These are phyloP conservation scores for Fusarium mexicanum DNA, from an alignment of 2,329 filamentous ascomycete species.

Conservation along the genomic window DNA sequence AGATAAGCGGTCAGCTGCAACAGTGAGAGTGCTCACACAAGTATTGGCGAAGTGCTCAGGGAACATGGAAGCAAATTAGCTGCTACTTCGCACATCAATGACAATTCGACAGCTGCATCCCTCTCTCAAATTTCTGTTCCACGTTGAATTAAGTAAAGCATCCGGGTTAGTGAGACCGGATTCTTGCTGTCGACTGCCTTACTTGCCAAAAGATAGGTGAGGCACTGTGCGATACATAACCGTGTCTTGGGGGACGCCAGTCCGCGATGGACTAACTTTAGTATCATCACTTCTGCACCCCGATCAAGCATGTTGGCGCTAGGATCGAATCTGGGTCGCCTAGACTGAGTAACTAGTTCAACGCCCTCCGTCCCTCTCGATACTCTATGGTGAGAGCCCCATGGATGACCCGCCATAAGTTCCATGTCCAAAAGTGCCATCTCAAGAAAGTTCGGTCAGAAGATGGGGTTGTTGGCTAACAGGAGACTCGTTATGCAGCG, in stretches of 20 bases:
- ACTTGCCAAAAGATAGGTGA: not conserved
- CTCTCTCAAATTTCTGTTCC: not conserved
- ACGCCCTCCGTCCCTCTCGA: slow-evolving; percentile 22
- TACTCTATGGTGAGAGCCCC: slow-evolving; percentile 1
- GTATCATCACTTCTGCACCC: slow-evolving; percentile 28
- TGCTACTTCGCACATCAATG: not conserved
- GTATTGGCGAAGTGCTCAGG: not conserved
- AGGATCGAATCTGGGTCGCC: slow-evolving; percentile 2
- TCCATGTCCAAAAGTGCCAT: not conserved
- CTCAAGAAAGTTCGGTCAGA: not conserved
- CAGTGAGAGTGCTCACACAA: not conserved
- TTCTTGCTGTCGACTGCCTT: not conserved
- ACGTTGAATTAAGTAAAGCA: not conserved
- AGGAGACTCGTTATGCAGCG: slow-evolving; percentile 11
- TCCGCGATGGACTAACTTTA: not conserved
- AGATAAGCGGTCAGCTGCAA: not conserved
- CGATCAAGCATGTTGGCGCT: slow-evolving; percentile 25
- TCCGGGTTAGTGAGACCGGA: not conserved
- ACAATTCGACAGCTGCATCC: not conserved
- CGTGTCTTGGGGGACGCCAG: slow-evolving; percentile 15
- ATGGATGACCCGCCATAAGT: not conserved
- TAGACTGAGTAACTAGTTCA: slow-evolving; percentile 18
- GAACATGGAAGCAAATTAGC: not conserved
- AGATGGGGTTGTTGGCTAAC: not conserved
- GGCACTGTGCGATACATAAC: not conserved